phyloP scores from a whole-genome alignment of 179 eudicot genomes.

The Silene noctiflora region DNA sequence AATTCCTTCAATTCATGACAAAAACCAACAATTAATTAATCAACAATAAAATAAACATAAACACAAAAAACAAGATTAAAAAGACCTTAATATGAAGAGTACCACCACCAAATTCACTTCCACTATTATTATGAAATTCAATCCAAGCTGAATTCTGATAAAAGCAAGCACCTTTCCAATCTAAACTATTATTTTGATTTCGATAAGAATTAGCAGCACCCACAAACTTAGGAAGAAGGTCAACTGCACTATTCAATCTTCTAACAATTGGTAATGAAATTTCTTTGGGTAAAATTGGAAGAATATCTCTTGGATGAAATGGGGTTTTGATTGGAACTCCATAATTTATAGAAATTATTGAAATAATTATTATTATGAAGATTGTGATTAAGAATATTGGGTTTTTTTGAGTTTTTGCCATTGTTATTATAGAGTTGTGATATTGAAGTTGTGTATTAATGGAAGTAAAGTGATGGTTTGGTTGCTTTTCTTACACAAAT shows the following conservation, averaged over 20 bases:
- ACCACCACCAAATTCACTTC: constrained; percentile 82
- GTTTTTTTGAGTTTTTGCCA: constrained; percentile 8
- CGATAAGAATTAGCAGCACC: constrained; percentile 53
- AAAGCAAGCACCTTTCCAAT: constrained; percentile 96
- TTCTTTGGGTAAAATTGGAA: constrained; percentile 66
- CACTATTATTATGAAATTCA: constrained; percentile 74
- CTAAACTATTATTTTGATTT: constrained; percentile 29
- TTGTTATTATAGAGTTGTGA: not conserved
- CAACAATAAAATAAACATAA: too few species aligned
- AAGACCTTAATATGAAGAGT: constrained; percentile 86
- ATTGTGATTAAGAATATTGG: constrained; percentile 15
- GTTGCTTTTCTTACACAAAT: not conserved
- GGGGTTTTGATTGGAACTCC: constrained; percentile 44
- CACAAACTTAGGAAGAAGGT: constrained; percentile 72
- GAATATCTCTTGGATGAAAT: constrained; percentile 50
- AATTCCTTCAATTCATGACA: not conserved
- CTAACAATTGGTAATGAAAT: constrained; percentile 70
- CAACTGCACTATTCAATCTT: constrained; percentile 51
- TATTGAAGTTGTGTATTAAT: not conserved
- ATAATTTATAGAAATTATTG: not conserved
- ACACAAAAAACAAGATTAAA: not conserved
- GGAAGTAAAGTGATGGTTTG: not conserved
- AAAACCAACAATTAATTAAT: not conserved
- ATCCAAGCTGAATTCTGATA: constrained; percentile 81
- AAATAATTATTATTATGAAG: constrained; percentile 4